phyloP scores from a whole-genome alignment of 257 asterid species.

The Penstemon davidsonii region DNA sequence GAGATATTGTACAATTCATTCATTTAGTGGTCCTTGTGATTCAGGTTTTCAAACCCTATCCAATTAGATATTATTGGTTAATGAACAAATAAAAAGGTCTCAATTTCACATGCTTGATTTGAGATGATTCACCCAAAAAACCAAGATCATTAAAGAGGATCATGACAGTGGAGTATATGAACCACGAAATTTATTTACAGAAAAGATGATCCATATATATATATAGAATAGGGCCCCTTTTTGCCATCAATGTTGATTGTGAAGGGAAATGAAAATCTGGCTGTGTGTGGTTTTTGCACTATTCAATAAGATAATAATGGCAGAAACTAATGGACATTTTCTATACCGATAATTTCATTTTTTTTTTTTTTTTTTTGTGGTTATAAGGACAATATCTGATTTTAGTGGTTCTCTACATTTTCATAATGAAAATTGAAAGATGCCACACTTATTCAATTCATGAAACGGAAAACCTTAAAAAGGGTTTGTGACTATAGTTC shows the following conservation, averaged over 20 bases:
- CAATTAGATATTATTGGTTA: background rate
- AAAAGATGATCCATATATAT: background rate
- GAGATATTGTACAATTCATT: constrained; percentile 5
- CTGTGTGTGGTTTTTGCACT: constrained; percentile 20
- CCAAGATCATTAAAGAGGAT: background rate
- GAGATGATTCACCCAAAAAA: background rate
- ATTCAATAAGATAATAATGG: constrained; percentile 14
- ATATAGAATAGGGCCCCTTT: background rate
- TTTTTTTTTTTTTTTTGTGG: no score
- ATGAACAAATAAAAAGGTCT: constrained; percentile 5
- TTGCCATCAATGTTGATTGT: constrained; percentile 11
- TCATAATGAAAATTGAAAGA: no score
- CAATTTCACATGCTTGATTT: constrained; percentile 9
- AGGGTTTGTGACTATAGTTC: no score
- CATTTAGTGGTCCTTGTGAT: constrained; percentile 7
- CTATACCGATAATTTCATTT: background rate
- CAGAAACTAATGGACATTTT: constrained; percentile 12
- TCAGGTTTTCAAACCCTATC: background rate
- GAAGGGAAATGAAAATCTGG: constrained; percentile 18
- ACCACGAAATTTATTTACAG: background rate
- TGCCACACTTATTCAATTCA: no score
- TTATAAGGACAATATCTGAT: constrained; percentile 1
- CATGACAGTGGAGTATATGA: background rate
- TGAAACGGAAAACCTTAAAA: no score
- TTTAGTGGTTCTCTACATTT: constrained; percentile 11